Conservation (phyloP, 176 grass and related monocot genomes). For the Oryza officinalis region DNA sequence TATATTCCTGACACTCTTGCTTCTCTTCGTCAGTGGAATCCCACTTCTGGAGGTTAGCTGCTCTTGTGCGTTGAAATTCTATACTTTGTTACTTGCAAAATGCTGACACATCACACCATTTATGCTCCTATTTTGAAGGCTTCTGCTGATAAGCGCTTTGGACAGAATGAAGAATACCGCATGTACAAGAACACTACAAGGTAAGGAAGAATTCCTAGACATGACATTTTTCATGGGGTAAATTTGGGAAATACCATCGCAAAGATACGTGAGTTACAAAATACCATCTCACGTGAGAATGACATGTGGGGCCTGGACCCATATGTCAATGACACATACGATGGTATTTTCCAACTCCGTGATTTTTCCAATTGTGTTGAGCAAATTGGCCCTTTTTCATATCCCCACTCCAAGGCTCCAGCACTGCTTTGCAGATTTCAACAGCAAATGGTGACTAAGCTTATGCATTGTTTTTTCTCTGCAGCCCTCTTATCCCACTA, state of each 20-base stretch:
- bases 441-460: background rate
- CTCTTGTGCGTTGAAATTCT: background rate
- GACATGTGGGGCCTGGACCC: too few species aligned
- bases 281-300: too few species aligned
- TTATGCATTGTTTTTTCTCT: conserved; percentile 13
- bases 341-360: too few species aligned
- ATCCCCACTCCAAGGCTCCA: background rate
- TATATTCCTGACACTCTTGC: conserved; percentile 75
- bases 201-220: conserved; percentile 30
- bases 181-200: conserved; percentile 88
- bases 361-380: too few species aligned
- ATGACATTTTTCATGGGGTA: background rate
- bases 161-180: conserved; percentile 61
- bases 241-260: too few species aligned
- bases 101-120: background rate
- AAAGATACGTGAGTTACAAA: too few species aligned
- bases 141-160: conserved; percentile 79
- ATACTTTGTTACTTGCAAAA: background rate
- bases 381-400: background rate
- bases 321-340: too few species aligned
- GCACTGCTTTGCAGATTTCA: conserved; percentile 21
- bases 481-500: conserved; percentile 85
- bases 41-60: conserved; percentile 81
- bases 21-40: conserved; percentile 92
- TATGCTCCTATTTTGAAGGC: conserved; percentile 38